These are phyloP conservation scores for Chenopodium album DNA, from an alignment of 148 eudicot species.

Conservation along the genomic window DNA sequence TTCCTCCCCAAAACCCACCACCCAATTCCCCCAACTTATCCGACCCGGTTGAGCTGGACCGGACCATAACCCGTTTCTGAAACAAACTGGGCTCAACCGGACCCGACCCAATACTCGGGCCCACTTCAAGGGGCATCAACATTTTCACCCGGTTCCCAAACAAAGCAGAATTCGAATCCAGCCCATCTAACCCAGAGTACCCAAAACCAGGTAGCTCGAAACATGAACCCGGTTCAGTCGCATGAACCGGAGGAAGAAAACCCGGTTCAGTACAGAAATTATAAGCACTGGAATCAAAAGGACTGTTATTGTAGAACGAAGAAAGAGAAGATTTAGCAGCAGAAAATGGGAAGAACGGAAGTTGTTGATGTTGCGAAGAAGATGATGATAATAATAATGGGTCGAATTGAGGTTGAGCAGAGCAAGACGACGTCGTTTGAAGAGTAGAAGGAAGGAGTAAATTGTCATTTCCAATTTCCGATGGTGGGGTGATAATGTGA, in stretches of 20 bases:
- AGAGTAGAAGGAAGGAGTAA: slow-evolving; percentile 23
- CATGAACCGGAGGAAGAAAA: slow-evolving; percentile 20
- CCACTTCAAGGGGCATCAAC: slow-evolving; percentile 45
- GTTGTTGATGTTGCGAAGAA: no score
- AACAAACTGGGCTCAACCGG: slow-evolving; percentile 40
- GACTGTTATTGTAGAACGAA: background rate
- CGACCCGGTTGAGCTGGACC: slow-evolving; percentile 14
- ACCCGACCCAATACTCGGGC: slow-evolving; percentile 30
- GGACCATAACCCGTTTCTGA: slow-evolving; percentile 41
- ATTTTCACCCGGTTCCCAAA: slow-evolving; percentile 26
- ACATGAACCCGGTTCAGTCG: background rate
- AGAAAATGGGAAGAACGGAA: slow-evolving; percentile 20
- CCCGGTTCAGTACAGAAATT: slow-evolving; percentile 36
- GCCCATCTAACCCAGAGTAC: slow-evolving; percentile 24
- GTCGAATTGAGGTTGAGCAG: slow-evolving; percentile 20
- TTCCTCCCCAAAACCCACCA: slow-evolving; percentile 24
- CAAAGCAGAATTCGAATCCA: slow-evolving; percentile 28
- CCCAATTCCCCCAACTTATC: background rate
- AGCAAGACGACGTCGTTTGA: slow-evolving; percentile 25
- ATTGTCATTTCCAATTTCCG: slow-evolving; percentile 4
- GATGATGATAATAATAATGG: background rate
- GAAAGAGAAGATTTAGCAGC: background rate
- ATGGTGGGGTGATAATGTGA: slow-evolving; percentile 21
- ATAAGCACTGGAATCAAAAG: slow-evolving; percentile 1
- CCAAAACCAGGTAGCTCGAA: slow-evolving; percentile 30